Evolutionary conservation across 768 basidiomycete species (phyloP), one percentile per base, ranked within the genome.

Genomic region (Mycena latifolia): DNA sequence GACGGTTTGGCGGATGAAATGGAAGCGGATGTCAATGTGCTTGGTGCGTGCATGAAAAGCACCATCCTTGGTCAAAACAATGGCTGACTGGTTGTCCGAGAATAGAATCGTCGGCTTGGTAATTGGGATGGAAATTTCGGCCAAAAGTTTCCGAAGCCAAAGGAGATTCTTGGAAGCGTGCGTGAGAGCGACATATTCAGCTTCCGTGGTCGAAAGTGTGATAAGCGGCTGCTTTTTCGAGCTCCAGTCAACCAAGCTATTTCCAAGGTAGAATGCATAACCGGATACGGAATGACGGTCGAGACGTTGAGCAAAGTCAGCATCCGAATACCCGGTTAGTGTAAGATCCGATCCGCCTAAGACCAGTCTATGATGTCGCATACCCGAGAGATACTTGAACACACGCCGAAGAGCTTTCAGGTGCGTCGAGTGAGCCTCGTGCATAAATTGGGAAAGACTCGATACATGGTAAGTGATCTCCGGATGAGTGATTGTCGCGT

Each of bases 271-370:
- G 45, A 46, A 46, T 14, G 45, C 45, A 20, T 46, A 46, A 25
- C 45, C 45, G 14, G 45, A 46, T 6, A 46, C n/a, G n/a, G 45
- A 46, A 20, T 25, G n/a, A 25, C 45, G 45, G 20, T 46, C 45
- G 3, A 24, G 2, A 25, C 22, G 22, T 6, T 28, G 20, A 17
- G 51, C 11, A 28, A 28, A 52, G 20, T 31, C n/a, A 35, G 52
- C 52, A 53, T 53, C 52, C 7, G 52, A 53, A 53, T 53, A 53
- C 22, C 52, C 52, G 35, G 35, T 35, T 12, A 53, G 52, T n/a
- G 31, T 53, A 8, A 53, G 12, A 53, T 53, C 33, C n/a, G 52
- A 53, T 1, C 52, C 31, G 33, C 52, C 52, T 17, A 53, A 31
- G 52, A 53, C 33, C 10, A 53, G 52, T 37, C 52, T 17, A 11